Evolutionary conservation across 2,329 filamentous ascomycete species (phyloP).

Genomic region (Trichoderma aggressivum): DNA sequence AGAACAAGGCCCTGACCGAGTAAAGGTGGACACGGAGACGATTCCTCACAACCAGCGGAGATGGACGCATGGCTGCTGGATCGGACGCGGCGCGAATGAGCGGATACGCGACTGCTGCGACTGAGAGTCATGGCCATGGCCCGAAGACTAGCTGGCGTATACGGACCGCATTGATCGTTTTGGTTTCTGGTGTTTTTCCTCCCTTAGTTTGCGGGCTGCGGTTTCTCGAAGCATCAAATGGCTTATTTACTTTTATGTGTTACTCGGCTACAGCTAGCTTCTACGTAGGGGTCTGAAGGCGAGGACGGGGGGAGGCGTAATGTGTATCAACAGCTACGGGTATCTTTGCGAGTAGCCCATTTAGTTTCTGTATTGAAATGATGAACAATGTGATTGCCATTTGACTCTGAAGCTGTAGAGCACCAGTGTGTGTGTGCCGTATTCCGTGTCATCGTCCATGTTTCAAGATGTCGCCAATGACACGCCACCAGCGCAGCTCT

Average conservation of each 20-base stretch:
- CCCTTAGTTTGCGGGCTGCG: background rate
- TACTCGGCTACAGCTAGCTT: background rate
- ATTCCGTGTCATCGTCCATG: background rate
- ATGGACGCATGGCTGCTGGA: background rate
- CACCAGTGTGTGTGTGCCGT: background rate
- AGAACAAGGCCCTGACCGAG: conserved; percentile 26
- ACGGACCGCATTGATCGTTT: background rate
- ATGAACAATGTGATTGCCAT: background rate
- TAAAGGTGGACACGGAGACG: background rate
- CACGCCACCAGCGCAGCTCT: background rate
- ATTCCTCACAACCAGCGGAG: background rate
- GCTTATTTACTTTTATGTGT: background rate
- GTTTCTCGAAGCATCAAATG: background rate
- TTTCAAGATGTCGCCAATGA: background rate
- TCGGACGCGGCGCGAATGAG: background rate
- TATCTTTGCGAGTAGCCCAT: background rate
- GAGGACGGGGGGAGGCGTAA: background rate
- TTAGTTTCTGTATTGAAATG: background rate
- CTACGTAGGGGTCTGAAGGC: background rate
- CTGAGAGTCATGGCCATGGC: background rate
- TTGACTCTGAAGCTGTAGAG: background rate
- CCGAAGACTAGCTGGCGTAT: background rate
- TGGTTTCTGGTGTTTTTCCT: background rate
- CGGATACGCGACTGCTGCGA: background rate
- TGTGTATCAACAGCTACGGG: background rate